Evolutionary conservation across 345 rosid genomes (phyloP).

Genomic region (Pistacia vera): DNA sequence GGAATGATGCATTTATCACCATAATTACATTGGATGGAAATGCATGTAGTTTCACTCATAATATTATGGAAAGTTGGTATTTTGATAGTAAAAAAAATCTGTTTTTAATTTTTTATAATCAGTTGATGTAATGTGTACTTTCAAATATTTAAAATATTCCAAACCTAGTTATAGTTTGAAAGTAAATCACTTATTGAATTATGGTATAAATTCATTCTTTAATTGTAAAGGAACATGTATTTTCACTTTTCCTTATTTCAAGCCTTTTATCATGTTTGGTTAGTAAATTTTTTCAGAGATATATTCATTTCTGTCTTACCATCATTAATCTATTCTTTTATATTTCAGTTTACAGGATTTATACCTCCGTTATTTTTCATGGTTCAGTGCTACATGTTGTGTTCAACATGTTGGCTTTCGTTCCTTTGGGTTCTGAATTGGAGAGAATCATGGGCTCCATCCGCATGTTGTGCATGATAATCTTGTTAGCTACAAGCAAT

Average conservation of each 20-base stretch:
- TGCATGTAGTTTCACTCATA: background rate
- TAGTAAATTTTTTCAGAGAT: background rate
- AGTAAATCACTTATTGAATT: background rate
- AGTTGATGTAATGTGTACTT: background rate
- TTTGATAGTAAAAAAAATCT: background rate
- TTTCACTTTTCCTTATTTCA: background rate
- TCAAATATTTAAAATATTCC: background rate
- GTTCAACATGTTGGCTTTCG: conserved; percentile 97
- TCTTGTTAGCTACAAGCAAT: conserved; percentile 84
- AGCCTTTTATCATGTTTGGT: background rate
- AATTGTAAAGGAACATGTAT: background rate
- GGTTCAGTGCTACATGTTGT: conserved; percentile 89
- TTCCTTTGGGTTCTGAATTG: conserved; percentile 93
- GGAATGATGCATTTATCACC: conserved; percentile 2
- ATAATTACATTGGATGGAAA: background rate
- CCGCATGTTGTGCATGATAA: conserved; percentile 66
- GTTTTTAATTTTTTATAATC: background rate
- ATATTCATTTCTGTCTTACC: background rate
- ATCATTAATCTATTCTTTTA: conserved; percentile 16
- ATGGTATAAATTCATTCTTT: conserved; percentile 11
- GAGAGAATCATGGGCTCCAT: conserved; percentile 98
- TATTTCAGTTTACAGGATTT: conserved; percentile 84
- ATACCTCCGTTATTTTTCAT: conserved; percentile 77
- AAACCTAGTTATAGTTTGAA: background rate
- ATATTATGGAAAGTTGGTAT: background rate